Base-by-base conservation (phyloP, 805 yeast genomes). In the Candida glaebosa region DNA sequence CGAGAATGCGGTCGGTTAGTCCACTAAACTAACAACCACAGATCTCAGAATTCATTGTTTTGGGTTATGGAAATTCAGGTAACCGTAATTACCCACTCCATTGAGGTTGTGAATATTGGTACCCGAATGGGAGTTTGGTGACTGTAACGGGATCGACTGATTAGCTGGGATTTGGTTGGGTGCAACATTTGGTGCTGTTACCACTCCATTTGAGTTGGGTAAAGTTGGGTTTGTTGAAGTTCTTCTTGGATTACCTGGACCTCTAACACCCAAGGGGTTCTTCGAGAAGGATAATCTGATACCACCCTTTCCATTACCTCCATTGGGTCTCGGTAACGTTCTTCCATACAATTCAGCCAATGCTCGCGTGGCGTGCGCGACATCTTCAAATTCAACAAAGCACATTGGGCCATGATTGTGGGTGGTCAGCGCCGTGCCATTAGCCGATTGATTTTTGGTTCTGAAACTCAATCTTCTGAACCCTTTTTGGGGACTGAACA, bases 351-450 rank as follows among this genome's bases (percentile, higher is more conserved):
- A 70, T 64, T 90, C 96, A 24, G 96, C 96, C 45, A 93, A 71
- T 0, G 98, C 97, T 54, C 87, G 76, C 2, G 98, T 88, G 1
- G 99, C 99, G 63, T 79, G 84, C 3, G 85, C 82, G 39, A 93
- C 96, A 61, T 91, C 97, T 53, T 93, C 99, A 68, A 93, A 93
- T 69, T 93, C 99, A 41, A 93, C 99, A 73, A 93, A 93, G 64
- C 99, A 93, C 98, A 93, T 93, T 41, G 99, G 99, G 3, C 99
- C 98, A 66, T 85, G 95, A 50, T 78, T 76, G 44, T 65, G 68
- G 33, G 55, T 50, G 33, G 71, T 67, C 37, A 60, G 39, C 17
- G 46, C 57, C 22, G 50, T 49, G 33, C 72, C 70, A 15, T 52
- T 46, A 46, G 51, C 45, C 18, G 63, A 48, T 45, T 59, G 65